phyloP scores from a whole-genome alignment of 2,329 filamentous ascomycete species.

The Sphaerulina musiva region DNA sequence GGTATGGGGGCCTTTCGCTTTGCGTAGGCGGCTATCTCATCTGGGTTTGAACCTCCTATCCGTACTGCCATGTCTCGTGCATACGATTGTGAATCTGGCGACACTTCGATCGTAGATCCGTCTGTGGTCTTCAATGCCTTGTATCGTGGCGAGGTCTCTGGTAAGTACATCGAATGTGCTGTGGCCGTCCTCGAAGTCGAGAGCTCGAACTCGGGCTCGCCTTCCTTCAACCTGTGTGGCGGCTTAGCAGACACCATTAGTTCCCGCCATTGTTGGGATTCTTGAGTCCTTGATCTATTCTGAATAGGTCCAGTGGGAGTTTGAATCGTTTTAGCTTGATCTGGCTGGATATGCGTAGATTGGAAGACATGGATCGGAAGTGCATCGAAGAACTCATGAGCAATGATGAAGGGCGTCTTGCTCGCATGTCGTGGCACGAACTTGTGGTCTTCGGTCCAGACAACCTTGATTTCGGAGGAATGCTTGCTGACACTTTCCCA shows the following conservation, averaged over 20 bases:
- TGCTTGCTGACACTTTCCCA: constrained; percentile 71
- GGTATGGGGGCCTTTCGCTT: constrained; percentile 20
- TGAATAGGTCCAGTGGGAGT: constrained; percentile 46
- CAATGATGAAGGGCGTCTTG: constrained; percentile 84
- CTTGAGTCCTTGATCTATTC: constrained; percentile 28
- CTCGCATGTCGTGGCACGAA: constrained; percentile 62
- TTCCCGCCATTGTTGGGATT: constrained; percentile 67
- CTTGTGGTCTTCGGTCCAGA: constrained; percentile 85
- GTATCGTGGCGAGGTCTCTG: constrained; percentile 74
- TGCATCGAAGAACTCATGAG: constrained; percentile 97
- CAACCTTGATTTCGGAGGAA: constrained; percentile 59
- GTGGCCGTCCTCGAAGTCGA: constrained; percentile 69
- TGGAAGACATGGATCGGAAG: constrained; percentile 95
- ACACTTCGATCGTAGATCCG: constrained; percentile 77
- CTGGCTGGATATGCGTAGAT: constrained; percentile 47
- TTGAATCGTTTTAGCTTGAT: constrained; percentile 37
- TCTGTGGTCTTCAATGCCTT: constrained; percentile 61
- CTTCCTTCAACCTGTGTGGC: constrained; percentile 47
- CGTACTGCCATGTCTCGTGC: constrained; percentile 72
- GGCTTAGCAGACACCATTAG: constrained; percentile 62
- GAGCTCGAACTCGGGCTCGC: constrained; percentile 75
- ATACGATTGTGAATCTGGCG: constrained; percentile 77
- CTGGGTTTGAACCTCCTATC: constrained; percentile 61
- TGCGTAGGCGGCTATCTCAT: constrained; percentile 13
- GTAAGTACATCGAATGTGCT: constrained; percentile 76